Conservation (phyloP, 768 basidiomycete species). For the Rhodotorula diobovata region DNA sequence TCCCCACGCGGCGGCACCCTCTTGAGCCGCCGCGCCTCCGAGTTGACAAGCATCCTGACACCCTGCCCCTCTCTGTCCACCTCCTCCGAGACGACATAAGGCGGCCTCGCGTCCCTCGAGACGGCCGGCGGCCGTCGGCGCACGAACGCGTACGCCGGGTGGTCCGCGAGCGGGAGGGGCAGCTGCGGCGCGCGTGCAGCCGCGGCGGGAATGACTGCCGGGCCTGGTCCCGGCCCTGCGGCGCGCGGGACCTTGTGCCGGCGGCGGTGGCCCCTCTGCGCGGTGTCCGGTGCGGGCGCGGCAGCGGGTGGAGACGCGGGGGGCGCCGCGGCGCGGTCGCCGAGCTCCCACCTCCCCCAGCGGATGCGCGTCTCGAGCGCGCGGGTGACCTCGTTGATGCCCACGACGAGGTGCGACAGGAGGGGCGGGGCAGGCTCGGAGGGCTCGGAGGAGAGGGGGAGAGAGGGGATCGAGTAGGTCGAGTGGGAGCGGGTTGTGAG, state of each 20-base stretch:
- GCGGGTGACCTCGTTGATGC: slow-evolving; percentile 78
- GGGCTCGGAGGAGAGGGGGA: not conserved
- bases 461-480: not conserved
- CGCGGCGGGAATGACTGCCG: slow-evolving; percentile 21
- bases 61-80: not conserved
- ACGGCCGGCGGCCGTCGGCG: not conserved
- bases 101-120: not conserved
- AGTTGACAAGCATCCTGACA: slow-evolving; percentile 2
- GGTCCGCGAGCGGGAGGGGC: slow-evolving; percentile 7
- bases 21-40: slow-evolving; percentile 11
- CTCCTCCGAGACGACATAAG: not conserved
- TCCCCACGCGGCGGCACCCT: not conserved
- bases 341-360: slow-evolving; percentile 37
- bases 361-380: slow-evolving; percentile 60
- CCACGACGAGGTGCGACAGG: slow-evolving; percentile 56
- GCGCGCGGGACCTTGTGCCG: slow-evolving; percentile 7
- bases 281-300: accelerated
- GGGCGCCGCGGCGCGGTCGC: slow-evolving; percentile 17
- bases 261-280: not conserved
- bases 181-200: not conserved
- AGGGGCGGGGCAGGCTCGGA: slow-evolving; percentile 50
- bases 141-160: slow-evolving; percentile 26
- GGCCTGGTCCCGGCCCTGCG: slow-evolving; percentile 21
- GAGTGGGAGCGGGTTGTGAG: slow-evolving; percentile 4
- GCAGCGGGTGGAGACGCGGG: not conserved